phyloP scores from a whole-genome alignment of 768 basidiomycete species.

The Sporobolomyces pararoseus region DNA sequence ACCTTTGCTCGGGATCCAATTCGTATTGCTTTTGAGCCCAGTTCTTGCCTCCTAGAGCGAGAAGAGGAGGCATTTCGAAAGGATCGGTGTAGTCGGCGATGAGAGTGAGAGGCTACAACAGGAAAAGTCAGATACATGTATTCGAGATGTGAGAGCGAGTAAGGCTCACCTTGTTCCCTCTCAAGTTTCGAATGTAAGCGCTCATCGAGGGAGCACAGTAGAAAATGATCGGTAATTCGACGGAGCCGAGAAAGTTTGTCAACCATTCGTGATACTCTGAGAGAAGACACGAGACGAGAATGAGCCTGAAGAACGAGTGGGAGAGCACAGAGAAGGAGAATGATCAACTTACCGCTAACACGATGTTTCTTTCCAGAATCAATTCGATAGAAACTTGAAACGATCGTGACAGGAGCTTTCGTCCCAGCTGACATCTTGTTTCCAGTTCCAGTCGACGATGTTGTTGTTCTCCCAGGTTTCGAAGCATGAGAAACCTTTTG shows the following conservation, averaged over 20 bases:
- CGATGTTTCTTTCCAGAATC: slow-evolving; percentile 41
- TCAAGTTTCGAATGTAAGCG: slow-evolving; percentile 23
- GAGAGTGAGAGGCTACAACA: slow-evolving; percentile 32
- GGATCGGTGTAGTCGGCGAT: slow-evolving; percentile 34
- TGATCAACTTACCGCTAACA: slow-evolving; percentile 30
- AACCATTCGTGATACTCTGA: slow-evolving; percentile 43
- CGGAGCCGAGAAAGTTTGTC: slow-evolving; percentile 38
- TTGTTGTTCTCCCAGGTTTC: background rate
- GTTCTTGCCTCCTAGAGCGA: slow-evolving; percentile 33
- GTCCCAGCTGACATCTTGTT: slow-evolving; percentile 1
- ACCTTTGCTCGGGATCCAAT: slow-evolving; percentile 38
- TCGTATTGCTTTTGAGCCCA: slow-evolving; percentile 40
- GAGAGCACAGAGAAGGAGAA: too few relatives aligned
- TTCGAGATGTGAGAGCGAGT: background rate
- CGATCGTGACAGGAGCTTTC: slow-evolving; percentile 35
- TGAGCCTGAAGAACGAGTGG: background rate
- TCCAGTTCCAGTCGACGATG: background rate
- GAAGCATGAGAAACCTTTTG: background rate
- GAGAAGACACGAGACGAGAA: background rate
- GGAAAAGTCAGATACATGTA: background rate
- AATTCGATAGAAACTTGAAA: slow-evolving; percentile 42
- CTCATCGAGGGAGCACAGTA: slow-evolving; percentile 39
- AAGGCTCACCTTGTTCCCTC: slow-evolving; percentile 40
- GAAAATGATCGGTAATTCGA: slow-evolving; percentile 43
- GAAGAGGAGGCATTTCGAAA: slow-evolving; percentile 41